Conservation (phyloP, 495 filamentous ascomycete genomes). For the Lasiosphaeria hispida region DNA sequence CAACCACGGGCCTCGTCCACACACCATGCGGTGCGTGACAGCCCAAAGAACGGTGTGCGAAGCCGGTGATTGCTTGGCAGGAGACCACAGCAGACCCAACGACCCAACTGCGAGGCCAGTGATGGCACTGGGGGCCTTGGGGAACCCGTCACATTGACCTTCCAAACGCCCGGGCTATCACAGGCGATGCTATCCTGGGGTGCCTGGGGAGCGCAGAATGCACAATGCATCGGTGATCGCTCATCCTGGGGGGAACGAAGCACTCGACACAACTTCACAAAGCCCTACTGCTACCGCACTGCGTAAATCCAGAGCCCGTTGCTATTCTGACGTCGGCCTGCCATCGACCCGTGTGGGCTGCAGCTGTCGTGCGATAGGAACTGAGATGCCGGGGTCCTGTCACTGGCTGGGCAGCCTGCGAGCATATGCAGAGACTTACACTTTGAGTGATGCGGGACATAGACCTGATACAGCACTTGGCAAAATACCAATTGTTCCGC, state of each 20-base stretch:
- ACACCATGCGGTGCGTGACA: constrained; percentile 6
- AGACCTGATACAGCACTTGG: no score
- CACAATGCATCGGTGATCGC: background rate
- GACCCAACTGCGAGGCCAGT: constrained; percentile 7
- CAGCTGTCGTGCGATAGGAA: constrained; percentile 2
- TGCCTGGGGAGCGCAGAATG: background rate
- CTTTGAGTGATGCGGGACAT: background rate
- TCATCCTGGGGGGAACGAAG: background rate
- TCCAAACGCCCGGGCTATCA: no score
- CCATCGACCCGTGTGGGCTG: constrained; percentile 1
- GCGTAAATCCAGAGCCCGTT: no score
- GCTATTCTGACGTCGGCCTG: constrained; percentile 9
- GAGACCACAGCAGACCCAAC: background rate
- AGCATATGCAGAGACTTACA: background rate
- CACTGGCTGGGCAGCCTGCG: background rate
- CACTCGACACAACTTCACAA: no score
- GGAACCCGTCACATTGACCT: constrained; percentile 9
- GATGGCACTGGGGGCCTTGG: no score
- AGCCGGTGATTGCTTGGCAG: constrained; percentile 7
- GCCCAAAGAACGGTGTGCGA: constrained; percentile 15
- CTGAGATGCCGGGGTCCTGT: constrained; percentile 1
- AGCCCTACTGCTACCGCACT: no score
- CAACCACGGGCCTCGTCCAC: constrained; percentile 10
- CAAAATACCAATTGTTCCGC: no score
- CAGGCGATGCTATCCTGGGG: no score